Conservation (phyloP, 2,329 filamentous ascomycete species). For the Ophiostoma piceae region DNA sequence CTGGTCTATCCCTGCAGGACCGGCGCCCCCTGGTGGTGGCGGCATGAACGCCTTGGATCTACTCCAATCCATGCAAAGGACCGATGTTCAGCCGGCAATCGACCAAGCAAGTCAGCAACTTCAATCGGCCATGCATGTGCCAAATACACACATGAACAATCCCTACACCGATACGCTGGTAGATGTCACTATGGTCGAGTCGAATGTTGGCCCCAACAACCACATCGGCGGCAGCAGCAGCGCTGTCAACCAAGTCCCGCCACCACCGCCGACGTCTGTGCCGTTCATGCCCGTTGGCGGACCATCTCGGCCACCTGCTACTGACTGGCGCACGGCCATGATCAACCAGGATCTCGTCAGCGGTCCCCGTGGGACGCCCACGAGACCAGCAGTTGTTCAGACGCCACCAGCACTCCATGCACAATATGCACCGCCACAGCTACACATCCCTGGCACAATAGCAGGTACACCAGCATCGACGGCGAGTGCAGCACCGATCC, state of each 20-base stretch:
- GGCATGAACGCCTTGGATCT: background rate
- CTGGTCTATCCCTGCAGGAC: too few relatives aligned
- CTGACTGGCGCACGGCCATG: background rate
- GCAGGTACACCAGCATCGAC: background rate
- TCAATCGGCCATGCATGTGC: background rate
- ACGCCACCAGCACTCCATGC: background rate
- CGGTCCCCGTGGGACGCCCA: background rate
- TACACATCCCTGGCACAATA: background rate
- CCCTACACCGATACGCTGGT: constrained; percentile 3
- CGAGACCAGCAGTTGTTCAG: background rate
- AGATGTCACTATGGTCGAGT: background rate
- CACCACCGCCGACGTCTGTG: background rate
- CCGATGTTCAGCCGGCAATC: background rate
- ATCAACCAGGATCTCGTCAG: background rate
- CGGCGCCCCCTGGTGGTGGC: background rate
- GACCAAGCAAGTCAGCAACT: background rate
- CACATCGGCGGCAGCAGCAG: background rate
- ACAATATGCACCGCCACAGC: background rate
- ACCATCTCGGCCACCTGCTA: background rate
- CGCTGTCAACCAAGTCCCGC: background rate
- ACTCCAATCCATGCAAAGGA: background rate
- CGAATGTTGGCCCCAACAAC: background rate
- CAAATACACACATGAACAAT: background rate
- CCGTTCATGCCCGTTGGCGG: background rate
- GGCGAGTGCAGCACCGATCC: constrained; percentile 4